These are phyloP conservation scores for Pulveroboletus sp. DNA, from an alignment of 768 basidiomycete genomes.

Conservation along the genomic window DNA sequence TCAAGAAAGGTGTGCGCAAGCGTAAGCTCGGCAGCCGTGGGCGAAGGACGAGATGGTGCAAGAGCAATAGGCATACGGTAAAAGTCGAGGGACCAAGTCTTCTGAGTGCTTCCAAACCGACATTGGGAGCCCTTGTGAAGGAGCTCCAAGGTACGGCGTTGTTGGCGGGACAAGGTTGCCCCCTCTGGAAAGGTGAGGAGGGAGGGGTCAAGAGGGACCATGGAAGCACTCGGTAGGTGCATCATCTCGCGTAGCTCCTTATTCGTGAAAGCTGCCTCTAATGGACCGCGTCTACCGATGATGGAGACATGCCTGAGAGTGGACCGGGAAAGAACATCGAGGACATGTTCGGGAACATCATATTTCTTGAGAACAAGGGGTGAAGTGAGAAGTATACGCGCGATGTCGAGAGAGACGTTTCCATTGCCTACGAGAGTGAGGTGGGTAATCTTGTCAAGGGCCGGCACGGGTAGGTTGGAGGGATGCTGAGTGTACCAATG, in stretches of 20 bases:
- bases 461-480: constrained; percentile 52
- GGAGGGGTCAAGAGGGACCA: constrained; percentile 54
- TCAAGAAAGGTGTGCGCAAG: constrained; percentile 62
- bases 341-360: constrained; percentile 73
- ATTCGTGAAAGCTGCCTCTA: constrained; percentile 85
- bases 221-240: constrained; percentile 53
- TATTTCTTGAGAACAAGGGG: constrained; percentile 58
- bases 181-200: constrained; percentile 38
- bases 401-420: constrained; percentile 91
- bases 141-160: constrained; percentile 61
- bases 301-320: constrained; percentile 74
- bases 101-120: constrained; percentile 43
- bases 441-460: constrained; percentile 60
- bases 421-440: constrained; percentile 90
- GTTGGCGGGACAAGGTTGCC: constrained; percentile 50
- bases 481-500: constrained; percentile 98
- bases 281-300: constrained; percentile 79
- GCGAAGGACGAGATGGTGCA: constrained; percentile 15
- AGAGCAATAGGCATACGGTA: constrained; percentile 65
- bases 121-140: constrained; percentile 60
- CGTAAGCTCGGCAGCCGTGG: constrained; percentile 38
- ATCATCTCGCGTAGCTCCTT: constrained; percentile 91
- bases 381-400: constrained; percentile 79
- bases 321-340: constrained; percentile 60
- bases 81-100: constrained; percentile 81